Conservation (phyloP, 2,329 filamentous ascomycete species). For the Xylaria sp. region DNA sequence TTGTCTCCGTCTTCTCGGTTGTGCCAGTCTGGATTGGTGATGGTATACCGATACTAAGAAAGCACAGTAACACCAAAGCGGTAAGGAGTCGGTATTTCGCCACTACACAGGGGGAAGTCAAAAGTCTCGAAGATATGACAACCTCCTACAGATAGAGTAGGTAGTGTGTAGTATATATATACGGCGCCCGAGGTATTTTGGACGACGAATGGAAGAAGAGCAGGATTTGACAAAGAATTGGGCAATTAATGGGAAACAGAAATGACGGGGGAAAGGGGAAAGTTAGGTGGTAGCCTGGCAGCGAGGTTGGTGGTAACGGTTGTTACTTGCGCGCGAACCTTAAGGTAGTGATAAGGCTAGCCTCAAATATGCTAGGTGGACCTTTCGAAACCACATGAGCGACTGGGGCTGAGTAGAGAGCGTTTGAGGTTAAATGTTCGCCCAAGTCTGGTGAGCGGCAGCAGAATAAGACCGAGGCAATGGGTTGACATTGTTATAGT, state of each 20-base stretch:
- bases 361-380: constrained; percentile 6
- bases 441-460: not conserved
- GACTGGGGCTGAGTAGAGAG: constrained; percentile 1
- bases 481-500: not conserved
- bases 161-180: not conserved
- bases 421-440: constrained; percentile 2
- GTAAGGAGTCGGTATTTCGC: constrained; percentile 7
- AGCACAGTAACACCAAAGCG: constrained; percentile 18
- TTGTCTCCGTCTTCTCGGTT: not conserved
- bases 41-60: not conserved
- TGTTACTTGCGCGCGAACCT: not conserved
- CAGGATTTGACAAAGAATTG: not conserved
- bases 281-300: not conserved
- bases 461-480: not conserved
- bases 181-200: not conserved
- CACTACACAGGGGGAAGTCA: not conserved
- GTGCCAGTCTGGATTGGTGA: not conserved
- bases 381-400: constrained; percentile 8
- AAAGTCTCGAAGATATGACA: not conserved
- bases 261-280: not conserved
- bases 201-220: not conserved
- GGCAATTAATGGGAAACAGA: constrained; percentile 14
- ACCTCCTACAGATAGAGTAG: not conserved
- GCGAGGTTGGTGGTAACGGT: not conserved
- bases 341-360: not conserved